phyloP scores from a whole-genome alignment of 1,284 basidiomycete species.

The Ustilago cynodontis region DNA sequence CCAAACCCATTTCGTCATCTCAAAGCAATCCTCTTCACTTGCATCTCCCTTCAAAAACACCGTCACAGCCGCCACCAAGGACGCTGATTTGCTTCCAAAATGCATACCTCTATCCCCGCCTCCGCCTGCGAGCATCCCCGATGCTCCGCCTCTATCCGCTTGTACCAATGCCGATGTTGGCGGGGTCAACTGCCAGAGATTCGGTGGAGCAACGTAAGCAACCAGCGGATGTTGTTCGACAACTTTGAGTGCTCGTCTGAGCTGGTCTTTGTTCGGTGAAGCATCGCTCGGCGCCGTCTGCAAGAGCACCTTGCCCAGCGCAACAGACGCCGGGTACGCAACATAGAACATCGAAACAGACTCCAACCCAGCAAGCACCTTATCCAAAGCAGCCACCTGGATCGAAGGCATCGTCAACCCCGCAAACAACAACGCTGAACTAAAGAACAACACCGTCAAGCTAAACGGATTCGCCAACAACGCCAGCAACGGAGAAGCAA shows the following conservation, averaged over 20 bases:
- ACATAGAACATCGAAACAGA: slow-evolving; percentile 66
- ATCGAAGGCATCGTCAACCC: slow-evolving; percentile 59
- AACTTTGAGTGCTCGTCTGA: slow-evolving; percentile 49
- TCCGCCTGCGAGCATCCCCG: slow-evolving; percentile 41
- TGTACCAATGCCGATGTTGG: slow-evolving; percentile 55
- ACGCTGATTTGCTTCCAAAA: slow-evolving; percentile 56
- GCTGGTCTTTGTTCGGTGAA: slow-evolving; percentile 40
- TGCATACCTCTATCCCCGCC: slow-evolving; percentile 33
- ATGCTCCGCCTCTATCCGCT: slow-evolving; percentile 26
- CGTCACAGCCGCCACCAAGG: slow-evolving; percentile 61
- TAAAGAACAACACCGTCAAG: slow-evolving; percentile 66
- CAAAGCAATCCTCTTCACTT: slow-evolving; percentile 54
- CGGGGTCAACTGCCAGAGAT: slow-evolving; percentile 68
- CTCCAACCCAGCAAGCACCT: slow-evolving; percentile 67
- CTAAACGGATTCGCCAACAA: slow-evolving; percentile 67
- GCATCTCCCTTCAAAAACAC: slow-evolving; percentile 56
- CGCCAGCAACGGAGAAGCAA: slow-evolving; percentile 50
- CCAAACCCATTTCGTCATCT: slow-evolving; percentile 66
- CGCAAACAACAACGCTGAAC: slow-evolving; percentile 53
- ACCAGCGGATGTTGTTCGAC: slow-evolving; percentile 65
- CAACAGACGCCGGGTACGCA: slow-evolving; percentile 61
- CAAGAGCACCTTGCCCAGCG: slow-evolving; percentile 64
- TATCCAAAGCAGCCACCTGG: slow-evolving; percentile 67
- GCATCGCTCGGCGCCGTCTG: slow-evolving; percentile 59
- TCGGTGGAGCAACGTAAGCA: slow-evolving; percentile 51